Conservation (phyloP, 805 yeast species). For the Wickerhamomyces hampshirensis region DNA sequence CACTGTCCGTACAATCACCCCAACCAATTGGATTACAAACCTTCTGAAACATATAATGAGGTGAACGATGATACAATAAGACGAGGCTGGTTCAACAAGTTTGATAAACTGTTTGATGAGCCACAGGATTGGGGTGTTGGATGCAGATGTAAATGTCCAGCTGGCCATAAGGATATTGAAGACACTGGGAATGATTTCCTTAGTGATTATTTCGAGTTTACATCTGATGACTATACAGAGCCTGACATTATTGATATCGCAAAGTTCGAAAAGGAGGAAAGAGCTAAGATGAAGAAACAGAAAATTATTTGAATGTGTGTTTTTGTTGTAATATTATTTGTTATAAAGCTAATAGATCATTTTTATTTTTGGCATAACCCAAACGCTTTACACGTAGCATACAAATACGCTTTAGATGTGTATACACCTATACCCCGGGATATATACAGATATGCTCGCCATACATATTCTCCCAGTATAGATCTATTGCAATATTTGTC, state of each 20-base stretch:
- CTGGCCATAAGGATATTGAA: conserved; percentile 48
- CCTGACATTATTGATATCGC: background rate
- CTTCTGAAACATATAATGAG: conserved; percentile 29
- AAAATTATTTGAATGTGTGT: too few species aligned
- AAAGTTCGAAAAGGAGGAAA: background rate
- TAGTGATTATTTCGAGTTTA: conserved; percentile 42
- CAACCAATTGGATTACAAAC: conserved; percentile 43
- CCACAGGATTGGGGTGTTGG: conserved; percentile 55
- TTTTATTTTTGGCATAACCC: too few species aligned
- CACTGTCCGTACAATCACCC: conserved; percentile 77
- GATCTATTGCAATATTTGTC: too few species aligned
- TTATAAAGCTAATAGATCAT: too few species aligned
- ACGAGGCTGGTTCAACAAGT: conserved; percentile 4
- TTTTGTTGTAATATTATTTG: too few species aligned
- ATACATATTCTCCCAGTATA: too few species aligned
- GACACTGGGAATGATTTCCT: conserved; percentile 49
- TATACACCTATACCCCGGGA: too few species aligned
- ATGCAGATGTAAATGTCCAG: conserved; percentile 82
- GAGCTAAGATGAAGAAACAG: conserved; percentile 1
- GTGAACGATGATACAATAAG: conserved; percentile 7
- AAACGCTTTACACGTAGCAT: too few species aligned
- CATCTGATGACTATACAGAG: conserved; percentile 8
- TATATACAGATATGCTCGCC: too few species aligned
- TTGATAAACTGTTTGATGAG: conserved; percentile 27
- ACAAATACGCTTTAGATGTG: too few species aligned